phyloP scores from a whole-genome alignment of 2,329 filamentous ascomycete species.

The Hymenoscyphus scutula region DNA sequence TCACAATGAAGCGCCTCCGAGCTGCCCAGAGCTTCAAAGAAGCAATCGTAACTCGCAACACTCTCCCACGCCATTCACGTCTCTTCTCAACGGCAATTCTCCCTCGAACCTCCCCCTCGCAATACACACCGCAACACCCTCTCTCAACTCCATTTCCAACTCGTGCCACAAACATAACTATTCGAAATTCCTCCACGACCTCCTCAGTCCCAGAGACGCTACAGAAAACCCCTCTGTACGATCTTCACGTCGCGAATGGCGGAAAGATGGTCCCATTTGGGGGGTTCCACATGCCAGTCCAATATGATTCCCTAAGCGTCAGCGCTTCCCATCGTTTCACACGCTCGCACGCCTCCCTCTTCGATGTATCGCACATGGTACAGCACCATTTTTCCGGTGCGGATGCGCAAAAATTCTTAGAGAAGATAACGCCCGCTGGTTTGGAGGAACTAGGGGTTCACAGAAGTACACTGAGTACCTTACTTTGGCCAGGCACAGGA shows the following conservation, averaged over 20 bases:
- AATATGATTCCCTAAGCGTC: slow-evolving; percentile 76
- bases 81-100: slow-evolving; percentile 29
- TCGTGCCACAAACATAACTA: slow-evolving; percentile 5
- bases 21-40: slow-evolving; percentile 26
- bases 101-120: slow-evolving; percentile 12
- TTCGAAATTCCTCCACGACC: slow-evolving; percentile 15
- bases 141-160: slow-evolving; percentile 7
- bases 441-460: slow-evolving; percentile 62
- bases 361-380: slow-evolving; percentile 96
- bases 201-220: slow-evolving; percentile 36
- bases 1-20: slow-evolving; percentile 34
- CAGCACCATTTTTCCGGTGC: slow-evolving; percentile 84
- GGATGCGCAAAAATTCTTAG: slow-evolving; percentile 76
- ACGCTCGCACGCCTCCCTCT: slow-evolving; percentile 80
- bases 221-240: slow-evolving; percentile 71
- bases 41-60: slow-evolving; percentile 16
- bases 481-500: slow-evolving; percentile 76
- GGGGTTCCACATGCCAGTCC: slow-evolving; percentile 88
- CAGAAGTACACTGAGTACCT: slow-evolving; percentile 77
- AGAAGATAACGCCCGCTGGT: slow-evolving; percentile 77
- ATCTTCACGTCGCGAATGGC: slow-evolving; percentile 72
- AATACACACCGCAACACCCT: slow-evolving; percentile 13
- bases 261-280: slow-evolving; percentile 98
- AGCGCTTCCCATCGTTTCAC: slow-evolving; percentile 88
- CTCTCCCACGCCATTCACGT: slow-evolving; percentile 22